Percentiles rank a stretch among this genome's conserved stretches.
Conservation (phyloP, 495 filamentous ascomycete genomes). For the Aspergillus leporis region DNA sequence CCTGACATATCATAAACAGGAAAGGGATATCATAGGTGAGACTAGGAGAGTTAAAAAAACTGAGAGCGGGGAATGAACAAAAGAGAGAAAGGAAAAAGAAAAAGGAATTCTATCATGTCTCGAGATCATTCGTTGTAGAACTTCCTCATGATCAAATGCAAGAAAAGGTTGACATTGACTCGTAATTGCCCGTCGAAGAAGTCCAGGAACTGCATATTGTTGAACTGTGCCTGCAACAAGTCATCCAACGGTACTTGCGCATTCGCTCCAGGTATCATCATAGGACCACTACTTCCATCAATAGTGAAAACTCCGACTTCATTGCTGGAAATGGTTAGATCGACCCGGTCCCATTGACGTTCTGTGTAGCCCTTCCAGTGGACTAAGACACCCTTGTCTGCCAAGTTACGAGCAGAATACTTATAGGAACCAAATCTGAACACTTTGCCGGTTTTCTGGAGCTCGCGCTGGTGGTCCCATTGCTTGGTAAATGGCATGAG, state of each 20-base stretch:
- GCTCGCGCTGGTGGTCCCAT: conserved; percentile 96
- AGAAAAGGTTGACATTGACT: conserved; percentile 91
- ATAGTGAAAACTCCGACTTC: conserved; percentile 93
- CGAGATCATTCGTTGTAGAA: conserved; percentile 72
- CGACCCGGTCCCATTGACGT: conserved; percentile 86
- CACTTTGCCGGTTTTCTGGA: conserved; percentile 84
- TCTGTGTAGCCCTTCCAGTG: conserved; percentile 82
- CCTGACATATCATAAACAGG: conserved; percentile 17
- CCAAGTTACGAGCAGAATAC: conserved; percentile 84
- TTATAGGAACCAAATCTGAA: conserved; percentile 98
- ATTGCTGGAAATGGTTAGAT: conserved; percentile 91
- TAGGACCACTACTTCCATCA: conserved; percentile 87
- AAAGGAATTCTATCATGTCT: conserved; percentile 17
- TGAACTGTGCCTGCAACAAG: conserved; percentile 93
- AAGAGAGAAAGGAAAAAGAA: conserved; percentile 19
- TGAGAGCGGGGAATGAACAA: not conserved
- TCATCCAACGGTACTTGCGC: conserved; percentile 90
- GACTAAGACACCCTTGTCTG: conserved; percentile 91
- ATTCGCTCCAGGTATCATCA: conserved; percentile 93
- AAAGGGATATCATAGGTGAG: conserved; percentile 20
- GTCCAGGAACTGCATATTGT: conserved; percentile 91
- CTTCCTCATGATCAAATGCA: conserved; percentile 97
- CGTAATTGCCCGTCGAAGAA: conserved; percentile 85
- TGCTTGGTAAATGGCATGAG: conserved; percentile 97
- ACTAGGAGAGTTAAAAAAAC: conserved; percentile 2